A percentile compares a stretch with the other conserved stretches of the same genome.
phyloP scores from a whole-genome alignment of 331 rosid species.

The Rosa hybrid region DNA sequence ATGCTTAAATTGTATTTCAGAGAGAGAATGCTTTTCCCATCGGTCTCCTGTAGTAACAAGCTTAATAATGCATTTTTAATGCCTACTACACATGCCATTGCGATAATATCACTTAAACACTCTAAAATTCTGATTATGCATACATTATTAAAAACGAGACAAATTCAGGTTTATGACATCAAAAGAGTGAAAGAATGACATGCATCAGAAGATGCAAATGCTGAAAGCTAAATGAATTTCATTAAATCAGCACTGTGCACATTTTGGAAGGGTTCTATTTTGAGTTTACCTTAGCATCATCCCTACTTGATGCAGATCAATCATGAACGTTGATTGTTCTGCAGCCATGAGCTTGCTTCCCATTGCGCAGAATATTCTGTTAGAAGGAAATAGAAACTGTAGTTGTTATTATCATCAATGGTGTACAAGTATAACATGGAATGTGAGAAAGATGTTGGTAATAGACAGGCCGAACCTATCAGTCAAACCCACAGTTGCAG shows the following conservation, averaged over 20 bases:
- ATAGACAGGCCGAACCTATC: constrained; percentile 60
- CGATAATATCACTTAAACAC: constrained; percentile 16
- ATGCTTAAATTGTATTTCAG: constrained; percentile 7
- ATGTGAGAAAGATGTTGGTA: constrained; percentile 23
- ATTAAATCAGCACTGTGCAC: constrained; percentile 15
- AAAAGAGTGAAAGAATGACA: constrained; percentile 14
- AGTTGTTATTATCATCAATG: constrained; percentile 10
- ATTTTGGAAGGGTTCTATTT: constrained; percentile 18
- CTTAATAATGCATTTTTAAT: neutral
- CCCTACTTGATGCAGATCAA: constrained; percentile 96
- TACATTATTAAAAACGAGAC: constrained; percentile 1
- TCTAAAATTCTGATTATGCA: neutral
- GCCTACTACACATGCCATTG: neutral
- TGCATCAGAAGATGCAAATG: constrained; percentile 17
- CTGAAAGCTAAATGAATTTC: neutral
- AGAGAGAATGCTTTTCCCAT: neutral
- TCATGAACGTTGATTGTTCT: constrained; percentile 88
- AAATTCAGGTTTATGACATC: constrained; percentile 10
- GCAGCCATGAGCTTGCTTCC: constrained; percentile 94
- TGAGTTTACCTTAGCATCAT: constrained; percentile 84
- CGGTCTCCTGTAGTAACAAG: neutral
- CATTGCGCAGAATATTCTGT: constrained; percentile 90
- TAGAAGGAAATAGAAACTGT: constrained; percentile 2
- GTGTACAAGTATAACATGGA: neutral
- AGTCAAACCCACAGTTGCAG: constrained; percentile 97